Base-by-base conservation (phyloP, 805 yeast genomes). In the Wickerhamiella sergipiensis region DNA sequence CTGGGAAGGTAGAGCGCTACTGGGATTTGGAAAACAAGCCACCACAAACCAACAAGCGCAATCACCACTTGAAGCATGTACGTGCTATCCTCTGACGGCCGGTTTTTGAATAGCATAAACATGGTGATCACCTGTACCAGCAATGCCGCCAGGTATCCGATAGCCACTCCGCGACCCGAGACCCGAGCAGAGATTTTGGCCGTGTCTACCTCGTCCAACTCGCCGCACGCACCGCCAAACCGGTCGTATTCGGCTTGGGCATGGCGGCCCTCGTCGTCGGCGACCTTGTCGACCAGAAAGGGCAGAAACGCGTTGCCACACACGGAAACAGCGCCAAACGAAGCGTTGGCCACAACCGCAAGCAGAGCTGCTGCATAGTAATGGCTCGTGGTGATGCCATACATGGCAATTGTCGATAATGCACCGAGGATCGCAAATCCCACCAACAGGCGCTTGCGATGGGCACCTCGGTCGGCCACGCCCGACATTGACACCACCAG, bases 271-370 rank as follows among this genome's bases (percentile, higher is more conserved):
- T 49, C 53, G 7, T 43, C 45, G n/a, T 49, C 48, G 22, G 52
- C 29, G 9, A 52, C 43, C 13, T 57, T 44, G 45, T 58, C 55
- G 10, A 79, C 83, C 38, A 84, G 64, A 0, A 76, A 70, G 0
- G 92, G 88, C 43, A 84, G 63, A 56, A 78, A 77, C 1, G 92
- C 80, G 62, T 84, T 85, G 6, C 88, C 89, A 56, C 88, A 82
- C 10, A 84, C 90, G 50, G 80, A 80, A 2, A 81, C 86, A 8
- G 83, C 85, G 0, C 94, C 94, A 64, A 77, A 84, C 21, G 83
- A 76, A 15, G 82, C 71, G 58, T 82, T 84, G 1, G 86, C 81
- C 0, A 79, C 47, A 6, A 83, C 72, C 15, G 85, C 82, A 15
- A 80, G 64, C 0, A 77, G 21, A 0, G 82, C 64, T 1, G 82